phyloP scores from a whole-genome alignment of 805 yeast species.

The Myxozyma neotropica region DNA sequence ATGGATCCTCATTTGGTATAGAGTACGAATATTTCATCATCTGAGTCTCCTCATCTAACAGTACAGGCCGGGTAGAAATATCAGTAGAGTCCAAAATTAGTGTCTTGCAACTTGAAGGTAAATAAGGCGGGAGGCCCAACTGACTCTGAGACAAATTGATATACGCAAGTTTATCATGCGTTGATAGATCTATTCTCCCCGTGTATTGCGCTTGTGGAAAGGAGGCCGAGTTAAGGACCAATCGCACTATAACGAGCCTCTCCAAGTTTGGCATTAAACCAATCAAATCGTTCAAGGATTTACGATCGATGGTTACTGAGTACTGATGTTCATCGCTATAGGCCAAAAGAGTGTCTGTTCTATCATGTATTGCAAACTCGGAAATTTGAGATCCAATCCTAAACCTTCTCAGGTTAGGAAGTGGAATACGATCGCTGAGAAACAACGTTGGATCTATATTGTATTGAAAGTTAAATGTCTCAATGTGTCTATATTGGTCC shows the following conservation, averaged over 20 bases:
- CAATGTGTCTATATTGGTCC: background rate
- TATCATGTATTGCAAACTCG: background rate
- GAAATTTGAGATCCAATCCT: slow-evolving; percentile 14
- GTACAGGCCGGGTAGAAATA: background rate
- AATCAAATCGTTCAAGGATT: background rate
- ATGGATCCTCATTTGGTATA: slow-evolving; percentile 4
- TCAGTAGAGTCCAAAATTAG: slow-evolving; percentile 7
- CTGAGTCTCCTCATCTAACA: background rate
- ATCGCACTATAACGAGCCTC: background rate
- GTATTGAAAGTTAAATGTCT: background rate
- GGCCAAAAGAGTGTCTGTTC: background rate
- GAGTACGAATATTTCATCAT: slow-evolving; percentile 2
- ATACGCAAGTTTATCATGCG: background rate
- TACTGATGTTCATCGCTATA: background rate
- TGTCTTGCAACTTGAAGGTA: slow-evolving; percentile 4
- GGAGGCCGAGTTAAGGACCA: background rate
- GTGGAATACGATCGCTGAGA: background rate
- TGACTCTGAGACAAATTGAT: slow-evolving; percentile 14
- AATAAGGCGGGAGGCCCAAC: background rate
- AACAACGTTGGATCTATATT: background rate
- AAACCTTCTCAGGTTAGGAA: background rate
- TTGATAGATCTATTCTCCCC: background rate
- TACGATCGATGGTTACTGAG: background rate
- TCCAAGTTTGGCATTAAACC: slow-evolving; percentile 13
- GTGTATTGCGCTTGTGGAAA: background rate